Base-by-base conservation (phyloP, 2,329 filamentous ascomycete species). In the Xylaria sp. region DNA sequence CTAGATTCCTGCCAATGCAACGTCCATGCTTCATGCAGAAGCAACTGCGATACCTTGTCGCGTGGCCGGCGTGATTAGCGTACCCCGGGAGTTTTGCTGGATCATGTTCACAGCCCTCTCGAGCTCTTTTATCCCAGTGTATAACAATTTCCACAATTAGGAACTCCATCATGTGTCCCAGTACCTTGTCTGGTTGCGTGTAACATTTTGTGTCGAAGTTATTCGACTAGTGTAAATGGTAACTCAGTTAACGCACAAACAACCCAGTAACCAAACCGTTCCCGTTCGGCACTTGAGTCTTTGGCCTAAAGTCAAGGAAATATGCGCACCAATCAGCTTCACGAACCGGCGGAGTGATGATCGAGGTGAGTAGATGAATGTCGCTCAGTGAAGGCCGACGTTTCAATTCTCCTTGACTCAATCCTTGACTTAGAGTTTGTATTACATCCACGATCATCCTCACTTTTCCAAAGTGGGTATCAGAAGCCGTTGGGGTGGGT, bases 251-350 rank as follows among this genome's bases (percentile, higher is more conserved):
- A 13, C 2, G 18, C 25, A 13, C 51, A 18, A 39, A 8, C 41
- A 57, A 44, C 54, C 12, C 28, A 6, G 28, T 28, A 6, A 28
- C 3, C 28, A 28, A 28, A 28, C 2, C 28, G 4, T 1, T 15
- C 5, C 3, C 4, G 3, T 25, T 32, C 28, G 9, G 63, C 44
- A 69, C 46, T 66, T 63, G 15, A 39, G 66, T 25, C 8, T 28
- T 48, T 60, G 46, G 25, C 52, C 20, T 13, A 32, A 28, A 18
- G 23, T 15, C 18, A 34, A 48, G 20, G 25, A 15, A 18, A 23
- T 70, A 70, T 63, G 65, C 69, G 69, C 69, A 56, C 69, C 62
- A 70, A 70, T 70, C 44, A 70, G 58, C 39, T 41, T 6, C 15
- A 15, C 6, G 34, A 9, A 23, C 2, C 10, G 39, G 28, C 13